Evolutionary conservation across 306 rosid genomes (phyloP).

Genomic region (Fragaria ananassa): DNA sequence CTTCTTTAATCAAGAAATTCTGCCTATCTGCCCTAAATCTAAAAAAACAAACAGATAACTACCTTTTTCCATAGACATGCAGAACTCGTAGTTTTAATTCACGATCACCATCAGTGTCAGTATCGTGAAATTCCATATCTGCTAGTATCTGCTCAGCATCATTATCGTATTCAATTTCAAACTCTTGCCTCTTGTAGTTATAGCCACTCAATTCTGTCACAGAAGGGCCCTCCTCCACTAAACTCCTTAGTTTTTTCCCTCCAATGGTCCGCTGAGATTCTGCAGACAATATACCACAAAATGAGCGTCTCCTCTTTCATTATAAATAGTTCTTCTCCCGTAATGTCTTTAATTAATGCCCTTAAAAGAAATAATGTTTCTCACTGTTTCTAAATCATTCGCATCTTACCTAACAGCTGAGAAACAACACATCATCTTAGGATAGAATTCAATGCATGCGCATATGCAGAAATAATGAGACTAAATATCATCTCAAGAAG

Average conservation of each 20-base stretch:
- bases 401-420: not conserved
- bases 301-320: not conserved
- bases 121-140: slow-evolving; percentile 82
- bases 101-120: slow-evolving; percentile 58
- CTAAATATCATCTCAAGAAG: not conserved
- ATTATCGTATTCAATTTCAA: slow-evolving; percentile 81
- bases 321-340: not conserved
- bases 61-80: slow-evolving; percentile 72
- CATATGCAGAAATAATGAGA: not conserved
- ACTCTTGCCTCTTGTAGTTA: slow-evolving; percentile 78
- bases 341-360: not conserved
- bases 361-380: not conserved
- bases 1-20: not conserved
- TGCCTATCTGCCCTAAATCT: not conserved
- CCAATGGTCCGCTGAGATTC: slow-evolving; percentile 69
- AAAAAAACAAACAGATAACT: not conserved
- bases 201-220: slow-evolving; percentile 74
- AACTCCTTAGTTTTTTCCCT: slow-evolving; percentile 69
- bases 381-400: not conserved
- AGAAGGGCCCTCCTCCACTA: slow-evolving; percentile 62
- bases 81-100: slow-evolving; percentile 65
- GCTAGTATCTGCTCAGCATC: slow-evolving; percentile 89
- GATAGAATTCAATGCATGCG: not conserved
- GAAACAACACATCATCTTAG: not conserved
- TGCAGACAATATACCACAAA: slow-evolving; percentile 21